A percentile compares a stretch with the other conserved stretches of the same genome.
phyloP scores from a whole-genome alignment of 108 stramenopile species.

The Discostella stelligeroides region DNA sequence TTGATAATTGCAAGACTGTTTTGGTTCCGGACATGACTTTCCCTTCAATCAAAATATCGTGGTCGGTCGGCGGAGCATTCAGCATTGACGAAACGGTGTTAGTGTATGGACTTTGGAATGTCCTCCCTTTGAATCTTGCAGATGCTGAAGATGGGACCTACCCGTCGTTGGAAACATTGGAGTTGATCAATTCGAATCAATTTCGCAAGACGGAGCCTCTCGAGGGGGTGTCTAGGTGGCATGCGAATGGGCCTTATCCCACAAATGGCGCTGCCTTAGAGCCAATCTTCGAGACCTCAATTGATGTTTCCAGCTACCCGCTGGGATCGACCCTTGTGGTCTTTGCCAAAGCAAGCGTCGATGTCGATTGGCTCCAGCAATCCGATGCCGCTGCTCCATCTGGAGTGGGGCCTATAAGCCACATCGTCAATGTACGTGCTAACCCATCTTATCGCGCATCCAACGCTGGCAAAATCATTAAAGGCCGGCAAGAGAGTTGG shows the following conservation, averaged over 20 bases:
- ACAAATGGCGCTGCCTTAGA: conserved; percentile 11
- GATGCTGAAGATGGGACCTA: conserved; percentile 29
- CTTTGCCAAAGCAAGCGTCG: conserved; percentile 54
- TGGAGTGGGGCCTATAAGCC: conserved; percentile 55
- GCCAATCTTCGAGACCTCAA: conserved; percentile 38
- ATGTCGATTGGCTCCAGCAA: conserved; percentile 44
- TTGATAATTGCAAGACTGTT: conserved; percentile 40
- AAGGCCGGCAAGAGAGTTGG: conserved; percentile 39
- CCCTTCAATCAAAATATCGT: conserved; percentile 45
- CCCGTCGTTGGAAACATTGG: conserved; percentile 19
- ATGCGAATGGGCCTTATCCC: conserved; percentile 39
- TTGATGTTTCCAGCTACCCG: conserved; percentile 31
- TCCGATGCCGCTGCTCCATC: conserved; percentile 29
- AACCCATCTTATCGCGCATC: conserved; percentile 53
- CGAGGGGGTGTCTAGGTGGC: conserved; percentile 46
- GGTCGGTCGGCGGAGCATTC: conserved; percentile 75
- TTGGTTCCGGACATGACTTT: conserved; percentile 24
- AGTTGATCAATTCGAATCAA: conserved; percentile 17
- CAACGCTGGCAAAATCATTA: conserved; percentile 46
- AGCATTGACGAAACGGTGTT: conserved; percentile 57
- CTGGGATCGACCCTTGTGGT: conserved; percentile 39
- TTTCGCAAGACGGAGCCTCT: conserved; percentile 6
- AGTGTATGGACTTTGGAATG: conserved; percentile 46
- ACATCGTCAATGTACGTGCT: conserved; percentile 75
- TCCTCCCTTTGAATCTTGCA: conserved; percentile 32